Evolutionary conservation across 305 asterid species (phyloP), one percentile per base, ranked within the genome.

Genomic region (Plantago coronopus): DNA sequence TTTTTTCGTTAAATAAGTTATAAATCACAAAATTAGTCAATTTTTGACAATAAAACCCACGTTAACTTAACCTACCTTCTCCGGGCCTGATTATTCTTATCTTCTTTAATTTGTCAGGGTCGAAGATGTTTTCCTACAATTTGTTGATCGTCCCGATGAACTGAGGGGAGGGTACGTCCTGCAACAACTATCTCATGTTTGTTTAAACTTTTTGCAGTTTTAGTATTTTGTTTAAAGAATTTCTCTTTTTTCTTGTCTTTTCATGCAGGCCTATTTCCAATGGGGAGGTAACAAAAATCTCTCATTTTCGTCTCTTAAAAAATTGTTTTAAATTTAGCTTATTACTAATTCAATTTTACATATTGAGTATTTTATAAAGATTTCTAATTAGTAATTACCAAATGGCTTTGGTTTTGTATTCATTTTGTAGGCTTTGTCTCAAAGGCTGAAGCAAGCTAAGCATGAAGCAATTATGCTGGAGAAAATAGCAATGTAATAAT

Each of bases 71-170:
- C n/a, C n/a, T n/a, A n/a, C n/a, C n/a, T n/a, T n/a, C n/a, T n/a
- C n/a, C n/a, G n/a, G n/a, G n/a, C n/a, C n/a, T n/a, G n/a, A n/a
- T n/a, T n/a, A n/a, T n/a, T n/a, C n/a, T 19, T 23, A 22, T 66
- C 25, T 37, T 57, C 0, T 22, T 27, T 67, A 58, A 63, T 29
- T 40, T 42, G 7, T 47, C 65, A 87, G 88, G 76, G 76, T 82
- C 69, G 95, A 87, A 65, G 88, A 87, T 71, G 67, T 81, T 25
- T 74, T 87, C 59, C 88, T 84, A 27, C 80, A 85, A 4, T 78
- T 81, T 57, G 74, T 87, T 54, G 77, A 81, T 56, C 72, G 79
- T 38, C 84, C 90, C 8, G 87, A 79, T 56, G 95, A 82, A 49
- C 61, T 77, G 48, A 71, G 81, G 72, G 81, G 81, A 69, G 82